Base-by-base conservation (phyloP, 768 basidiomycete species). In the Macrolepiota albuminosa region DNA sequence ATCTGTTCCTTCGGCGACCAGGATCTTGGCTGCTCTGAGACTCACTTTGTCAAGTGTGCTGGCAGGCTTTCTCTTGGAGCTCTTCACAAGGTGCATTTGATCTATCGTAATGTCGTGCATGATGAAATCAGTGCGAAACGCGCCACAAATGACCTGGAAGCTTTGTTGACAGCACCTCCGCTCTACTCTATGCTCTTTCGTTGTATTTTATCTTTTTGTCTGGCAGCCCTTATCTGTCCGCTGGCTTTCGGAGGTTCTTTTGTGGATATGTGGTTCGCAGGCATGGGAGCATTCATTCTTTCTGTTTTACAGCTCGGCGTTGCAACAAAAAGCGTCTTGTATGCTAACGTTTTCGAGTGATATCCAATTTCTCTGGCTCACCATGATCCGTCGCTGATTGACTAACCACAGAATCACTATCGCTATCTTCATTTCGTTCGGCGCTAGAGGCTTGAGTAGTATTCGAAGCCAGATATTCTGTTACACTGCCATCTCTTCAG, bases 261-360 rank as follows among this genome's bases (percentile, higher is more conserved):
- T 70, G 66, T 92, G 56, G 94, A 95, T 71, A 89, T 93, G 86
- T 88, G 87, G 82, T 73, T 92, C n/a, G 81, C 89, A 9, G 92
- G 89, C 9, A 64, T 71, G 2, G 83, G 87, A 24, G 92, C 89
- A 0, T 83, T 87, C 48, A 68, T 88, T 52, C 74, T 95, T 51
- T 81, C 82, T 50, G 79, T 83, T 66, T 78, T 95, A 61, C 91
- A 93, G 65, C 82, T 92, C 34, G 79, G 77, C 54, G 84, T 91
- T 16, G 91, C 89, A 16, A 76, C 82, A 45, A 89, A 88, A 72
- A 92, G 87, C 67, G 78, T 86, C 0, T 78, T 94, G 69, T 94
- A 93, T 69, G 89, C 91, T 50, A 94, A 93, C 66, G 91, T 95
- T 54, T 95, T 94, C 64, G 94, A 96, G 94, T 94, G 68, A 50